Evolutionary conservation across 1,284 basidiomycete species (phyloP), one percentile per base, ranked within the genome.

Genomic region (Ustilago cynodontis): DNA sequence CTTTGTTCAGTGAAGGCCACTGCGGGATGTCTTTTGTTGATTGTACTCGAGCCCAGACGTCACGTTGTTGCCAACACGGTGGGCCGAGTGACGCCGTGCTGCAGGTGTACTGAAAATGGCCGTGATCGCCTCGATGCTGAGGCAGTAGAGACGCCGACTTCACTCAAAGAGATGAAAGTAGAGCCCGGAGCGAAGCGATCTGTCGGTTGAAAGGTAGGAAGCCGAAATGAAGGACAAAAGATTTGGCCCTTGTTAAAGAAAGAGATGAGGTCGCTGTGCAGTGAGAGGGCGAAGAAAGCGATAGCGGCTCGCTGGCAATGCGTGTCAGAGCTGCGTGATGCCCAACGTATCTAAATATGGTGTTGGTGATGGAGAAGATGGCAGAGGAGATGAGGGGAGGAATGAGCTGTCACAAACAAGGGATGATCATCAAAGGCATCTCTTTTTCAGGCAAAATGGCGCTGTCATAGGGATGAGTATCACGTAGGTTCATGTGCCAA

Each of bases 61-160:
- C 33, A 54, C 31, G 31, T 31, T 39, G 54, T 56, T 41, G 54
- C 16, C 50, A 33, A 20, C n/a, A 33, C 22, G 14, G 47, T 49
- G 26, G 22, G 47, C 14, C 20, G 47, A 3, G 26, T 26, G 26
- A 28, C 47, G 47, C 26, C 26, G 26, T 26, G 24, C 22, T 11
- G 47, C 47, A 24, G 47, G 18, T 24, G 11, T 11, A 18, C 43
- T 49, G 47, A 8, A 26, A 14, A 7, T 7, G 47, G 6, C 43
- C n/a, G n/a, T 11, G 18, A 39, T 18, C 18, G 13, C 37, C 31
- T 33, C 18, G 37, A 16, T 39, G 37, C 37, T 39, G 37, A 39
- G 37, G 37, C 13, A 16, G 6, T 39, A 16, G 18, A 7, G 14
- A 18, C 14, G 13, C 18, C 20, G 18, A 20, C 20, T 43, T 20